Conservation (phyloP, 371 early-diverging fungal genomes). For the Lichtheimia ramosa region DNA sequence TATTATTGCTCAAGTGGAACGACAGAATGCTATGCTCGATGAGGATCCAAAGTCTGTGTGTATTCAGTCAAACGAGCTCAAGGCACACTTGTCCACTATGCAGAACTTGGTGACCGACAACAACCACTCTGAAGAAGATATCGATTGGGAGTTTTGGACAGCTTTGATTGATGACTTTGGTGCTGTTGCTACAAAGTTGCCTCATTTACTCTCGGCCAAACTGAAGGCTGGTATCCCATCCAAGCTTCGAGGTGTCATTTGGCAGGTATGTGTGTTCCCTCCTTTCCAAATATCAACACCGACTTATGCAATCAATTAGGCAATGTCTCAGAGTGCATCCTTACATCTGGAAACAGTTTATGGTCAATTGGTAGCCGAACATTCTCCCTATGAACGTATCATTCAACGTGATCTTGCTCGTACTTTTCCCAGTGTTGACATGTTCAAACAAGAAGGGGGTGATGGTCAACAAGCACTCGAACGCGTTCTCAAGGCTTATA, state of each 20-base stretch:
- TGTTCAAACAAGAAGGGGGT: slow-evolving; percentile 84
- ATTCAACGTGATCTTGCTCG: slow-evolving; percentile 90
- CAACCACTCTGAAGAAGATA: slow-evolving; percentile 38
- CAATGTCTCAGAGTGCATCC: slow-evolving; percentile 81
- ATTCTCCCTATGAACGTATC: slow-evolving; percentile 83
- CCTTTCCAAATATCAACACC: too few species aligned
- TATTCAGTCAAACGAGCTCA: slow-evolving; percentile 53
- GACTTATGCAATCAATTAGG: slow-evolving; percentile 9
- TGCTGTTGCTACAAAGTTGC: slow-evolving; percentile 56
- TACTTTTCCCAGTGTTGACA: slow-evolving; percentile 87
- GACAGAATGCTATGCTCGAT: slow-evolving; percentile 56
- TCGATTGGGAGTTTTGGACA: slow-evolving; percentile 95
- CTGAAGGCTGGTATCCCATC: slow-evolving; percentile 84
- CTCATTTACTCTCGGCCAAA: slow-evolving; percentile 66
- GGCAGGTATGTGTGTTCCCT: slow-evolving; percentile 55
- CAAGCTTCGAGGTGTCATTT: slow-evolving; percentile 86
- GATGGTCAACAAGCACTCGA: slow-evolving; percentile 83
- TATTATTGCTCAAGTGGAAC: slow-evolving; percentile 54
- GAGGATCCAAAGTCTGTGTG: slow-evolving; percentile 60
- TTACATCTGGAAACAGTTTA: slow-evolving; percentile 81
- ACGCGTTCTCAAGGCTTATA: slow-evolving; percentile 88
- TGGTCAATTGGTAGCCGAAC: slow-evolving; percentile 75
- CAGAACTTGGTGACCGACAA: slow-evolving; percentile 38
- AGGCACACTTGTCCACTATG: slow-evolving; percentile 52
- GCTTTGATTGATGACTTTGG: slow-evolving; percentile 84